Conservation (phyloP, 2,329 filamentous ascomycete genomes). For the Colletotrichum chrysophilum region DNA sequence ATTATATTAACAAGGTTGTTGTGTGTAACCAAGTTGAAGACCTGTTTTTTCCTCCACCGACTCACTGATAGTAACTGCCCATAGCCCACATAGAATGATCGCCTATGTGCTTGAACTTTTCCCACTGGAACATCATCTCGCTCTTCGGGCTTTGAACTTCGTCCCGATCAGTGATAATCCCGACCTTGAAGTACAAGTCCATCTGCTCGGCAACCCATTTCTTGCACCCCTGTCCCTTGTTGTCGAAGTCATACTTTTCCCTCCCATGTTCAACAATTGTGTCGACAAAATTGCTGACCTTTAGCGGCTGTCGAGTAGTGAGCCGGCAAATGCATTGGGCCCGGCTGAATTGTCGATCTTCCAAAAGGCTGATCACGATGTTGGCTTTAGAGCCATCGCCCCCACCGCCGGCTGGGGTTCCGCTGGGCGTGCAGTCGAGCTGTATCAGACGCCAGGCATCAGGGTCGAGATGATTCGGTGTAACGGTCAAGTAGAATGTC, state of each 20-base stretch:
- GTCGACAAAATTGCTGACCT: not conserved
- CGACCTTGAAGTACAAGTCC: not conserved
- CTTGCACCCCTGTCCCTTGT: not conserved
- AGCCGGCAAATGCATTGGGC: not conserved
- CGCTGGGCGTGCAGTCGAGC: not conserved
- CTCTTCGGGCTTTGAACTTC: not conserved
- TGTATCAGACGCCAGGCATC: not conserved
- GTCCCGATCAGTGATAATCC: not conserved
- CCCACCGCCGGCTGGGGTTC: not conserved
- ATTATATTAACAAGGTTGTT: not conserved
- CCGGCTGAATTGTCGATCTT: not conserved
- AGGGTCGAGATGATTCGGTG: not conserved
- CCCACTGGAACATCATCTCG: not conserved
- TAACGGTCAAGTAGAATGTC: not conserved
- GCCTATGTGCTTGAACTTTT: not conserved
- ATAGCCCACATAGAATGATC: not conserved
- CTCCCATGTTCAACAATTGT: not conserved
- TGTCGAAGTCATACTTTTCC: not conserved
- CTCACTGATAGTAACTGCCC: not conserved
- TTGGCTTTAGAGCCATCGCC: not conserved
- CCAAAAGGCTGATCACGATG: not conserved
- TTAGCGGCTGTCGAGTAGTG: not conserved
- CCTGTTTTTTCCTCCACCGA: rapidly evolving
- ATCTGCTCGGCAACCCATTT: not conserved
- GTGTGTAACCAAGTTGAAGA: rapidly evolving